Evolutionary conservation across 148 eudicot species (phyloP).

Genomic region (Chenopodium album): DNA sequence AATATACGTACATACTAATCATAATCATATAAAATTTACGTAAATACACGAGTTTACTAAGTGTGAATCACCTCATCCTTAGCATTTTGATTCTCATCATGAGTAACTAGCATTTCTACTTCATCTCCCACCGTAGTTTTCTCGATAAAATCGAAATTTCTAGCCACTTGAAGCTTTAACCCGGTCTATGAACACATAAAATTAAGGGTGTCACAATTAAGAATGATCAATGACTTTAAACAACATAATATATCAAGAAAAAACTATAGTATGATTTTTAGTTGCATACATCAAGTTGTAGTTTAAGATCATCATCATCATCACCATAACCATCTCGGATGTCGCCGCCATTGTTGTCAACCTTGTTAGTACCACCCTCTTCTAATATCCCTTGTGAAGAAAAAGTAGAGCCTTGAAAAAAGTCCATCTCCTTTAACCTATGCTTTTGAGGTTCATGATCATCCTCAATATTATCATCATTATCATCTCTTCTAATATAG

Average conservation of each 20-base stretch:
- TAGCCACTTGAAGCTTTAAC: conserved; percentile 34
- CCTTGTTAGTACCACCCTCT: not conserved
- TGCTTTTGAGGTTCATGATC: conserved; percentile 19
- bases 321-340: not conserved
- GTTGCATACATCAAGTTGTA: conserved; percentile 30
- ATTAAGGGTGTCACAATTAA: not conserved
- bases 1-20: too few species aligned
- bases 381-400: not conserved
- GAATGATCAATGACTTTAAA: not conserved
- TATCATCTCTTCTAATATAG: not conserved
- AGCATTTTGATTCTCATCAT: conserved; percentile 22
- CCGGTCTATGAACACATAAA: conserved; percentile 22
- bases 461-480: not conserved
- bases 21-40: too few species aligned
- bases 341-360: conserved; percentile 17
- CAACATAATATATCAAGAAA: not conserved
- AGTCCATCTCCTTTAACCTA: conserved; percentile 41
- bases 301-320: conserved; percentile 20
- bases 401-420: conserved; percentile 25
- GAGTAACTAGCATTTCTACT: conserved; percentile 18
- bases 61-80: conserved; percentile 31
- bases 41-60: not conserved
- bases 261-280: not conserved
- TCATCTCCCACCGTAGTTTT: conserved; percentile 35
- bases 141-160: conserved; percentile 8